These are phyloP conservation scores for Hyaloscypha variabilis DNA, from an alignment of 495 filamentous ascomycete species.

Conservation along the genomic window DNA sequence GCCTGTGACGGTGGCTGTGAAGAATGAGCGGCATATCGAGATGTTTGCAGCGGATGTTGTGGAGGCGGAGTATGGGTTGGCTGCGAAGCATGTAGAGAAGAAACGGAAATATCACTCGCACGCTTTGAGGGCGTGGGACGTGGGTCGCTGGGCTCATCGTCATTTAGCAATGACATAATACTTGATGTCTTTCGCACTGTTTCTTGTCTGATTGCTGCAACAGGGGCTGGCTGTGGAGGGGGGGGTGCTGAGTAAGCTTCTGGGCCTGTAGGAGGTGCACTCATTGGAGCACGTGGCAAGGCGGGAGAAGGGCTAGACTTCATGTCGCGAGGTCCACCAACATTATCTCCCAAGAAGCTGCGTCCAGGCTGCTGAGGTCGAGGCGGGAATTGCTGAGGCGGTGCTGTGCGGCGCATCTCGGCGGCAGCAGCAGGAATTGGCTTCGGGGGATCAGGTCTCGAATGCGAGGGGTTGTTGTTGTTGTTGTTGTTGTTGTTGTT, in stretches of 20 bases:
- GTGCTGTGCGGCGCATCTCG: constrained; percentile 21
- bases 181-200: constrained; percentile 52
- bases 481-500: too few relatives aligned
- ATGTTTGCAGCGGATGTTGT: constrained; percentile 24
- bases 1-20: constrained; percentile 19
- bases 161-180: constrained; percentile 57
- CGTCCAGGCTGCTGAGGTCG: constrained; percentile 21
- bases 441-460: constrained; percentile 23
- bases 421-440: not conserved
- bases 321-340: constrained; percentile 15
- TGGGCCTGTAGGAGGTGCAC: constrained; percentile 25
- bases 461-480: constrained; percentile 7
- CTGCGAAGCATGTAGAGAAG: constrained; percentile 22
- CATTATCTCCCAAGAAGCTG: constrained; percentile 24
- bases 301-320: constrained; percentile 29
- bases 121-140: constrained; percentile 49
- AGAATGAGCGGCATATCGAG: constrained; percentile 21
- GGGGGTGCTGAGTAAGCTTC: constrained; percentile 25
- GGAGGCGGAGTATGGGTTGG: constrained; percentile 25
- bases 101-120: constrained; percentile 21
- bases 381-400: constrained; percentile 24
- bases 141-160: constrained; percentile 59
- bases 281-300: constrained; percentile 23
- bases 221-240: constrained; percentile 37
- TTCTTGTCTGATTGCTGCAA: constrained; percentile 50